These are phyloP conservation scores for Mycena belliarum DNA, from an alignment of 768 basidiomycete species.

Conservation along the genomic window DNA sequence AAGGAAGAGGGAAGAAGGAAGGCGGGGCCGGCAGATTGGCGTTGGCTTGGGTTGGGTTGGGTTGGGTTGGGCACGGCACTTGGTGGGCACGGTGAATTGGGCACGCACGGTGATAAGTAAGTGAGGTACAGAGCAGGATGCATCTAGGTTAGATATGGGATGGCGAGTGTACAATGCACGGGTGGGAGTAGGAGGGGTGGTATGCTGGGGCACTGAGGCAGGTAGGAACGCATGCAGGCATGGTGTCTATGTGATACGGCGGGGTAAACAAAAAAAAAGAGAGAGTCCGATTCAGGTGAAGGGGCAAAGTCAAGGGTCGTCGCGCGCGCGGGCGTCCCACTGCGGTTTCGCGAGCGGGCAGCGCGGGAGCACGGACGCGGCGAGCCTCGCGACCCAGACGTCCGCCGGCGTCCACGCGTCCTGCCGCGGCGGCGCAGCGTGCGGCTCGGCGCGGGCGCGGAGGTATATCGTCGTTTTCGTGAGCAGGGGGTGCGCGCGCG, in stretches of 20 bases:
- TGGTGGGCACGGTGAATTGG: too few species aligned
- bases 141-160: not conserved
- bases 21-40: too few species aligned
- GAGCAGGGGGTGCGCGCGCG: not conserved
- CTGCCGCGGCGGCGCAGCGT: too few species aligned
- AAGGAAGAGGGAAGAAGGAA: too few species aligned
- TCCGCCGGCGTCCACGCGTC: not conserved
- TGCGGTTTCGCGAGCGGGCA: not conserved
- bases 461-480: constrained; percentile 10
- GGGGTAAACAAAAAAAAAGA: too few species aligned
- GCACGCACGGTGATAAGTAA: too few species aligned
- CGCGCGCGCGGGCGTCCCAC: not conserved
- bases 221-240: too few species aligned
- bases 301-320: not conserved
- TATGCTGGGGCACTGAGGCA: not conserved
- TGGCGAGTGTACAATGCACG: not conserved
- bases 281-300: too few species aligned
- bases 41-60: too few species aligned
- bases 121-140: not conserved
- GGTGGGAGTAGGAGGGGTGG: not conserved
- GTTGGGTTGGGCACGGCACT: too few species aligned
- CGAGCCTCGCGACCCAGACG: not conserved
- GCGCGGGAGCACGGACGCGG: not conserved
- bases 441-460: too few species aligned
- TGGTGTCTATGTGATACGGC: not conserved